phyloP scores from a whole-genome alignment of 345 rosid genomes.

The Euphorbia lathyris region DNA sequence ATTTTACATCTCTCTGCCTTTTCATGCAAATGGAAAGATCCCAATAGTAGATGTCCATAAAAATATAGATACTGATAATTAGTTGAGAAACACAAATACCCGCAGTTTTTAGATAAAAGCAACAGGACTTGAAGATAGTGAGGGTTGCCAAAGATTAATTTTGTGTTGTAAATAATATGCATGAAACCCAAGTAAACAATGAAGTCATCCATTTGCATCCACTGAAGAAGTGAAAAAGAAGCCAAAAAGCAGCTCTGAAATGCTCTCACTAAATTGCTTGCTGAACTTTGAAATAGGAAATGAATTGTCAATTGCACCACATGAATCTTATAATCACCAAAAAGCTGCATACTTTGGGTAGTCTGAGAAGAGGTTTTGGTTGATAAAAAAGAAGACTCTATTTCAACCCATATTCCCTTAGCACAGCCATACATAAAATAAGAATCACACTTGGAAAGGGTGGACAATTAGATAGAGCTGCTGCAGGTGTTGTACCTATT shows the following conservation, averaged over 20 bases:
- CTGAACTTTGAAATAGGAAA: background rate
- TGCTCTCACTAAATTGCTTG: conserved; percentile 7
- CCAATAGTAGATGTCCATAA: background rate
- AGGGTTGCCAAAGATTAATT: conserved; percentile 13
- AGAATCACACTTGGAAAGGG: too few relatives aligned
- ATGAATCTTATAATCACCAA: background rate
- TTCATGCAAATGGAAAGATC: background rate
- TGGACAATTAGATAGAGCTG: too few relatives aligned
- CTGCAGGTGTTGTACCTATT: background rate
- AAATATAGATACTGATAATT: background rate
- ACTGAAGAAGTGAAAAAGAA: conserved; percentile 14
- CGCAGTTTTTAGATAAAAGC: background rate
- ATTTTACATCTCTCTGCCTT: conserved; percentile 6
- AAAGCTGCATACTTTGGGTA: too few relatives aligned
- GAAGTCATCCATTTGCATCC: conserved; percentile 8
- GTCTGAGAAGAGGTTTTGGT: too few relatives aligned
- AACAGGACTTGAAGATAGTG: conserved; percentile 1
- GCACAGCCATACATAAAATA: too few relatives aligned
- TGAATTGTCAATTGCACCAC: background rate
- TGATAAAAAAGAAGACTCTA: too few relatives aligned
- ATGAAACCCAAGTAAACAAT: conserved; percentile 7
- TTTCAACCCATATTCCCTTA: too few relatives aligned
- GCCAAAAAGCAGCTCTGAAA: conserved; percentile 10
- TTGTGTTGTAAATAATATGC: conserved; percentile 8
- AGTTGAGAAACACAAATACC: background rate